Base-by-base conservation (phyloP, 495 filamentous ascomycete genomes). In the Xylaria telfairii region DNA sequence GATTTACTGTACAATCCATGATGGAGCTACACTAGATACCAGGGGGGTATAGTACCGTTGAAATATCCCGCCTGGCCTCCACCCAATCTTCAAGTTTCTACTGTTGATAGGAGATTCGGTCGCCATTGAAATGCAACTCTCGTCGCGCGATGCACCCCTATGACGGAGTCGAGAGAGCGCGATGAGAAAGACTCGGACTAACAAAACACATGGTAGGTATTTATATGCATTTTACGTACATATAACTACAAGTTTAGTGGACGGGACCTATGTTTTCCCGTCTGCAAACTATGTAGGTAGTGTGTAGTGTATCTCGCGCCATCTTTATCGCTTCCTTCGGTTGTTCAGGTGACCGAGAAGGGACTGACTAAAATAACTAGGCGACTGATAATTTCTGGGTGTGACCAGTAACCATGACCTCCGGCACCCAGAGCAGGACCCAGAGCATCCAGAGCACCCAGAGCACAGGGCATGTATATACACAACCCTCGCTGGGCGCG, bases 321-420 rank as follows among this genome's bases (percentile, higher is more conserved):
- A 68, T 68, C 54, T 28, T 60, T 60, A 46, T 68, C 65, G 37
- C 65, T 68, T 68, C 65, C 65, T 68, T 32, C 53, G 39, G 49
- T 68, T 54, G 65, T 53, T 68, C 65, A 59, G 65, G 51, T 68
- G 65, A 68, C 53, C 64, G 34, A 42, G 30, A 39, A 19, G 21
- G 64, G 47, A 37, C 47, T 49, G 21, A 54, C 64, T 66, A 68
- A 60, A 68, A 57, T 60, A 60, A 60, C 53, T 67, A 68, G 65
- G 39, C 54, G 37, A 59, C 65, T 34, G 65, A 46, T 68, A 60
- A 68, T 68, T 37, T 68, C 65, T 59, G 3, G 24, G 41, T 44
- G 51, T 57, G 65, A 41, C 51, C 51, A 59, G 65, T 60, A 44
- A 24, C 51, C 64, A 66, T 66, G 46, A 39, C 46, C 64, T 21